Conservation (phyloP, 129 eudicot genomes). For the Centaurea solstitialis region DNA sequence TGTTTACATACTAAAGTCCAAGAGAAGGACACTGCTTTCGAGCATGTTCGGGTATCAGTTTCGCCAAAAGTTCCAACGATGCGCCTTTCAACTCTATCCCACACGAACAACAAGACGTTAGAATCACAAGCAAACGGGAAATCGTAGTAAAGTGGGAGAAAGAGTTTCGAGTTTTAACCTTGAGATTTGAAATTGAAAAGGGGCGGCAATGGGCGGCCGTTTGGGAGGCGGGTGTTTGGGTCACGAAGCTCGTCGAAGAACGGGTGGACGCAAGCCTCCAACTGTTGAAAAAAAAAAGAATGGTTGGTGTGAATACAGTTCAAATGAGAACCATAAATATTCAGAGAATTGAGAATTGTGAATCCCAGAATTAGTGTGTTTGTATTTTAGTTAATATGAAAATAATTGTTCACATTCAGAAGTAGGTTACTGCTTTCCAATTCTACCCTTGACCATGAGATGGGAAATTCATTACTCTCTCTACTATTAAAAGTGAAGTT, state of each 20-base stretch:
- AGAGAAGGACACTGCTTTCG: slow-evolving; percentile 65
- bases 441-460: too few relatives aligned
- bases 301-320: background rate
- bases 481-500: too few relatives aligned
- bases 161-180: slow-evolving; percentile 29
- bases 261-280: slow-evolving; percentile 64
- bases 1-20: slow-evolving; percentile 38
- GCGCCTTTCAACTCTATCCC: slow-evolving; percentile 70
- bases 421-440: too few relatives aligned
- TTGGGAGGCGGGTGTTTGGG: slow-evolving; percentile 63
- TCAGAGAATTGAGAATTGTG: too few relatives aligned
- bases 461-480: too few relatives aligned
- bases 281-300: slow-evolving; percentile 24
- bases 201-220: slow-evolving; percentile 67
- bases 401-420: too few relatives aligned
- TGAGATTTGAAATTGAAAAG: slow-evolving; percentile 67
- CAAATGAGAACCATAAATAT: background rate
- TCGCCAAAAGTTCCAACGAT: slow-evolving; percentile 49
- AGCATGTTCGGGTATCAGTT: slow-evolving; percentile 75
- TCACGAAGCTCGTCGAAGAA: slow-evolving; percentile 68
- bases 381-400: too few relatives aligned
- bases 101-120: background rate
- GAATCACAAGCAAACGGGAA: background rate
- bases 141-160: background rate
- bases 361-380: too few relatives aligned